Base-by-base conservation (phyloP, 805 yeast genomes). In the Metschnikowia similis region DNA sequence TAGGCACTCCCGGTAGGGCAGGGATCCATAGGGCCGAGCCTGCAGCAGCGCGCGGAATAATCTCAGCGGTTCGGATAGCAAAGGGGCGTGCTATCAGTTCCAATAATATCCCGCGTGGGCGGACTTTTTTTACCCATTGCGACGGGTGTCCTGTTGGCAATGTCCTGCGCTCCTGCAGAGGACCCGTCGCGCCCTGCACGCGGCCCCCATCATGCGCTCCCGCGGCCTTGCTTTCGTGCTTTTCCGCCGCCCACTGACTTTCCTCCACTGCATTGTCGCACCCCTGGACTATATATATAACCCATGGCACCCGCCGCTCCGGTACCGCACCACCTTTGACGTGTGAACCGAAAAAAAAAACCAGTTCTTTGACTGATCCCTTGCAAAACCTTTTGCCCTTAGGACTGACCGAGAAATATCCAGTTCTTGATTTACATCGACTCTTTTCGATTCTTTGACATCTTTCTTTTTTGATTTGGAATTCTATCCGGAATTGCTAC, bases 201-300 rank as follows among this genome's bases (percentile, higher is more conserved):
- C 29, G 10, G 9, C n/a, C 38, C 41, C 32, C 42, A 49, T 45
- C 54, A 48, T 21, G 43, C 43, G 45, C 36, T 30, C 30, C 45
- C 37, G 48, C 51, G 39, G 45, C 46, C 48, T 53, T 53, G 49
- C 56, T 52, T 50, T 50, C 47, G 48, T 53, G 49, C 56, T 50
- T 53, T 50, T 53, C 51, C 34, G 26, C 35, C 46, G 46, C 46
- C 46, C 46, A 35, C 39, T 13, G 31, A 16, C 46, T 27, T 43
- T 17, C 36, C 34, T 16, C 17, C 46, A 42, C 37, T 31, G 35
- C 46, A 28, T 42, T 42, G 34, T 42, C 46, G 46, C 46, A 34
- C 46, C 17, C 40, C 36, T 13, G 30, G 36, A 16, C 39, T 35
- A 35, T 43, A 46, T 46, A 46, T 43, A 46, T 46, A 38, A 46